These are phyloP conservation scores for Amphibolis antarctica DNA, from an alignment of 106 monocot genomes.

Conservation along the genomic window DNA sequence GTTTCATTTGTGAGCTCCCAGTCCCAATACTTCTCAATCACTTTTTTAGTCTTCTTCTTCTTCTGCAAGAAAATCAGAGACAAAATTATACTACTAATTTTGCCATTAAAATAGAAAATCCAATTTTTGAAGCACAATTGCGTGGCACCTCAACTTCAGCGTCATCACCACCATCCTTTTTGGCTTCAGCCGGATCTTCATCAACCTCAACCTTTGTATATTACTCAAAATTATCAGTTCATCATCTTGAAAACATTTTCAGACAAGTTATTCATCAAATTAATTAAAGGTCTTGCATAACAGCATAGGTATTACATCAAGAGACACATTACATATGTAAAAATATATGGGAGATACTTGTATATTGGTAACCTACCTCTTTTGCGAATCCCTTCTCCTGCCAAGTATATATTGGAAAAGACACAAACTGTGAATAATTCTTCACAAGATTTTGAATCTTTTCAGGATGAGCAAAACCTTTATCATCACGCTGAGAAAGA, in stretches of 20 bases:
- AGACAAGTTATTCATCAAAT: neutral
- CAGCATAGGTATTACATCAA: no score
- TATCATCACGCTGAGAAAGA: slow-evolving; percentile 64
- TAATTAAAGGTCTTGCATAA: no score
- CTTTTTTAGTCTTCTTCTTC: slow-evolving; percentile 94
- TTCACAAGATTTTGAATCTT: slow-evolving; percentile 89
- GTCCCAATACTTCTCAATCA: slow-evolving; percentile 93
- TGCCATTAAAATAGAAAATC: neutral
- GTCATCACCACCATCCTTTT: slow-evolving; percentile 56
- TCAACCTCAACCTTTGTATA: slow-evolving; percentile 75
- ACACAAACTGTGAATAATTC: slow-evolving; percentile 99
- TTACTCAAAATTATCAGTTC: neutral
- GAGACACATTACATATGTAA: no score
- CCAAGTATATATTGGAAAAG: slow-evolving; percentile 95
- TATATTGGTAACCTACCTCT: slow-evolving; percentile 35
- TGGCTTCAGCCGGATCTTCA: slow-evolving; percentile 62
- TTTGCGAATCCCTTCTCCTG: slow-evolving; percentile 94
- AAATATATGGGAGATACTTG: no score
- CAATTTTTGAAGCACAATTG: neutral
- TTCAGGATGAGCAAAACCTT: slow-evolving; percentile 90
- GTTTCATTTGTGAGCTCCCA: slow-evolving; percentile 99
- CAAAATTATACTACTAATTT: neutral
- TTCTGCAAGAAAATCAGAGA: slow-evolving; percentile 25
- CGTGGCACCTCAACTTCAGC: slow-evolving; percentile 43
- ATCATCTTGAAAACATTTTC: neutral